phyloP scores from a whole-genome alignment of 1,284 basidiomycete genomes.

The Tilletia walkeri region DNA sequence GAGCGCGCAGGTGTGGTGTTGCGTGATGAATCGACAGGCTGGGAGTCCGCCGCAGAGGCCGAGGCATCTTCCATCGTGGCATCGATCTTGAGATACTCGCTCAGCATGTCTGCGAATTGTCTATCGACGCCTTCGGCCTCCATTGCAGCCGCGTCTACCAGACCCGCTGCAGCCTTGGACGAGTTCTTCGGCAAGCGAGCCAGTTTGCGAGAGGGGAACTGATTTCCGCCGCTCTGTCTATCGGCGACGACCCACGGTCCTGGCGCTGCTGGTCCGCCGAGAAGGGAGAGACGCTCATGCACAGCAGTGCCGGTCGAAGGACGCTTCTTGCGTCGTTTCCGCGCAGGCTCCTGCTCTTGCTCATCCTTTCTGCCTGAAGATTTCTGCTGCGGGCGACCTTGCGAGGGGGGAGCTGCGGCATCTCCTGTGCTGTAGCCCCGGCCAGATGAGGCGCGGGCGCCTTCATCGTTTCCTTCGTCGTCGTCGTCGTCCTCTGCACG shows the following conservation, averaged over 20 bases:
- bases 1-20: not conserved
- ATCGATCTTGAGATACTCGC: conserved; percentile 1
- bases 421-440: not conserved
- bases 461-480: not conserved
- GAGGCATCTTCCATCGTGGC: not conserved
- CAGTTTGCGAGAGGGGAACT: not conserved
- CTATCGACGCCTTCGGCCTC: conserved; percentile 2
- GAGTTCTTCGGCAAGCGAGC: not conserved
- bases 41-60: not conserved
- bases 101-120: conserved; percentile 11
- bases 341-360: not conserved
- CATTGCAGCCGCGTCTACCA: conserved; percentile 3
- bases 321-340: conserved; percentile 2
- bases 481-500: conserved; percentile 1
- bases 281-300: not conserved
- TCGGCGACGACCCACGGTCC: conserved; percentile 8
- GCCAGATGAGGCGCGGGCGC: not conserved
- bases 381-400: not conserved
- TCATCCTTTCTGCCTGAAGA: not conserved
- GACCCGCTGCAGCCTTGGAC: not conserved
- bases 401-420: not conserved
- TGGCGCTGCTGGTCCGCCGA: not conserved
- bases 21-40: not conserved
- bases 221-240: not conserved
- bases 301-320: not conserved